Evolutionary conservation across 2,329 filamentous ascomycete species (phyloP).

Genomic region (Venturia carpophila): DNA sequence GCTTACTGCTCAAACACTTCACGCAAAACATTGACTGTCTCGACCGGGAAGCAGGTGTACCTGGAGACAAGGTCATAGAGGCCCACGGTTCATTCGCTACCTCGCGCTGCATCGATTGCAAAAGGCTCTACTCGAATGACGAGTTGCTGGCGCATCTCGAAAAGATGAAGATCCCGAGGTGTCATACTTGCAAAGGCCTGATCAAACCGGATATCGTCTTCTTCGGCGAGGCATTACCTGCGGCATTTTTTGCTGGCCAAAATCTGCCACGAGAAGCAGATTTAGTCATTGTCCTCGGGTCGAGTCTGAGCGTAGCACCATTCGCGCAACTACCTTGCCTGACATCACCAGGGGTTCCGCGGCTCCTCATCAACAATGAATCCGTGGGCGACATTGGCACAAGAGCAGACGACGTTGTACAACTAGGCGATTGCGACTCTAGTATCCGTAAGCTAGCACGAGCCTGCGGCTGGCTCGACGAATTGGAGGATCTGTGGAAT

Average conservation of each 20-base stretch:
- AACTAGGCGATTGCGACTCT: slow-evolving; percentile 74
- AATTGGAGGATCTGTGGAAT: slow-evolving; percentile 71
- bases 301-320: slow-evolving; percentile 77
- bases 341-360: slow-evolving; percentile 55
- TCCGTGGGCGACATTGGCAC: slow-evolving; percentile 70
- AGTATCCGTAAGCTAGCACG: slow-evolving; percentile 72
- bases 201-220: slow-evolving; percentile 96
- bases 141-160: slow-evolving; percentile 64
- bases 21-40: slow-evolving; percentile 98
- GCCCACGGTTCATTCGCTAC: slow-evolving; percentile 92
- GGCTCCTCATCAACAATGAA: slow-evolving; percentile 83
- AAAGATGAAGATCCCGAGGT: slow-evolving; percentile 62
- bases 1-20: slow-evolving; percentile 74
- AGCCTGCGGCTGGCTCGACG: slow-evolving; percentile 75
- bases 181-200: slow-evolving; percentile 62
- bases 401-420: slow-evolving; percentile 73
- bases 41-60: slow-evolving; percentile 79
- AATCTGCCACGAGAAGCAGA: slow-evolving; percentile 56
- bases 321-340: slow-evolving; percentile 73
- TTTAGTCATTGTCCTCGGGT: slow-evolving; percentile 78
- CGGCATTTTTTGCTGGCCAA: slow-evolving; percentile 54
- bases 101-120: slow-evolving; percentile 88
- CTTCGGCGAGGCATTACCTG: slow-evolving; percentile 70
- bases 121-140: slow-evolving; percentile 60
- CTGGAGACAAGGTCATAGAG: slow-evolving; percentile 73